phyloP scores from a whole-genome alignment of 306 rosid species.

The Malus sieversii region DNA sequence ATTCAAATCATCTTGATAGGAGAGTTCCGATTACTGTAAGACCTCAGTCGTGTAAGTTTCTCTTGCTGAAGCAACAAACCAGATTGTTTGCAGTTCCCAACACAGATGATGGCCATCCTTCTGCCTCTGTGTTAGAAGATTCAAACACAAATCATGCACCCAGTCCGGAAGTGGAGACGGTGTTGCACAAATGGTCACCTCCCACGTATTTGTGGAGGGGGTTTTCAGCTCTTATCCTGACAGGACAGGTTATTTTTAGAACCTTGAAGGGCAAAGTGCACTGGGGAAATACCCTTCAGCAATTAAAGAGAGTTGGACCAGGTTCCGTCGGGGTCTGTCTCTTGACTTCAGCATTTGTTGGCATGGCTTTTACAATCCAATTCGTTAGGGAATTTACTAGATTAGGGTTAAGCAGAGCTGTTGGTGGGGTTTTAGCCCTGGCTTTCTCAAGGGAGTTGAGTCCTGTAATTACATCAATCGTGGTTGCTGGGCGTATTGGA shows the following conservation, averaged over 20 bases:
- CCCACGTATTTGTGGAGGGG: slow-evolving; percentile 90
- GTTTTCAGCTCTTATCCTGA: slow-evolving; percentile 56
- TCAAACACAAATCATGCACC: slow-evolving; percentile 50
- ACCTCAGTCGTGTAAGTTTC: slow-evolving; percentile 20
- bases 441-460: slow-evolving; percentile 97
- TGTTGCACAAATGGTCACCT: slow-evolving; percentile 71
- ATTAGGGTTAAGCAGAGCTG: slow-evolving; percentile 80
- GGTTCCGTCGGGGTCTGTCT: slow-evolving; percentile 89
- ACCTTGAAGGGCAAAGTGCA: slow-evolving; percentile 69
- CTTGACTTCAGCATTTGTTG: slow-evolving; percentile 85
- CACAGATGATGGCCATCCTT: slow-evolving; percentile 48
- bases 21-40: slow-evolving; percentile 24
- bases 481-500: slow-evolving; percentile 91
- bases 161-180: slow-evolving; percentile 21
- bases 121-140: slow-evolving; percentile 35
- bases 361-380: slow-evolving; percentile 95
- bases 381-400: slow-evolving; percentile 93
- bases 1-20: slow-evolving; percentile 22
- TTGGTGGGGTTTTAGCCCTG: slow-evolving; percentile 92
- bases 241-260: slow-evolving; percentile 81
- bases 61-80: slow-evolving; percentile 13
- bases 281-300: slow-evolving; percentile 86
- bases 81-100: slow-evolving; percentile 46
- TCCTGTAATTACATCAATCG: slow-evolving; percentile 88
- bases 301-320: slow-evolving; percentile 90